Base-by-base conservation (phyloP, 106 monocot species). In the Allium sativum region DNA sequence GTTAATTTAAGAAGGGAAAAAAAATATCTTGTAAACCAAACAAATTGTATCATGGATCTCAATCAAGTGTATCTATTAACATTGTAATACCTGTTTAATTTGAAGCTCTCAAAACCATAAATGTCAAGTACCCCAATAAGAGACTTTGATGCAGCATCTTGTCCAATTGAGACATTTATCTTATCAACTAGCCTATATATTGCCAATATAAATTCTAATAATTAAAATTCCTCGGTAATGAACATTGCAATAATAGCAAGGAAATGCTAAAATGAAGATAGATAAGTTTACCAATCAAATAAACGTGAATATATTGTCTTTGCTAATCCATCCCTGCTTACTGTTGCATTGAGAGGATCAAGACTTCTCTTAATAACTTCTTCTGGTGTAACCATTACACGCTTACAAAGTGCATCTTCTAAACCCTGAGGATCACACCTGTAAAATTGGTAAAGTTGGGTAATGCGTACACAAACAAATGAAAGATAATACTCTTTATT, bases 61-160 rank as follows among this genome's bases (percentile, higher is more conserved):
- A 31, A 31, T 31, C 31, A 3, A 31, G 31, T 31, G 5, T 31
- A 31, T 47, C 11, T 47, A 20, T 64, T 0, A 40, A n/a, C 44
- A 50, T 50, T 51, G 45, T 15, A 13, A 12, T 48, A 72, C 93
- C 88, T 99, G 62, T 99, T 99, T 45, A 77, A 72, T 60, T 81
- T 88, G 61, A 99, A 99, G 66, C 92, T 92, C 85, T 99, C 98
- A 73, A 99, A 99, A 74, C 92, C 98, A 71, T 99, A 99, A 21
- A 99, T 99, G 62, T 99, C 98, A 75, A 99, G 92, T 12, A 99
- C 98, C 11, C 98, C 98, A 65, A 99, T 99, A 13, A 99, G 71
- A 61, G 71, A 88, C 52, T 80, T 91, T 14, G 98, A 99, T 2
- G 65, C 73, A 47, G 78, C 12, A 73, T 92, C 92, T 79, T 99